Conservation (phyloP, 176 grass and related monocot species). For the Oryza brachyantha region DNA sequence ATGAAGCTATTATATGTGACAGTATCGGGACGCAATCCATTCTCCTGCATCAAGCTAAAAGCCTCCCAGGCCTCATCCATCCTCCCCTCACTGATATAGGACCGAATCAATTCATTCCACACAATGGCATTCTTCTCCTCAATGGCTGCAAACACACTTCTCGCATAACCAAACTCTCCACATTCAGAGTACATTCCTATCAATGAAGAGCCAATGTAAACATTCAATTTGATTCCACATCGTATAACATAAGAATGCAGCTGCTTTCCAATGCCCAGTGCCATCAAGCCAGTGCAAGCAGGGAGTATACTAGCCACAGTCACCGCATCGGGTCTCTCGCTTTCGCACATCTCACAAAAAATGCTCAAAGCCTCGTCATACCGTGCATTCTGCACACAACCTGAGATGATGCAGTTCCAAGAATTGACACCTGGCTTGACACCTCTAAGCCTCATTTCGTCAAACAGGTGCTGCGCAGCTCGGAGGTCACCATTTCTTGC, state of each 20-base stretch:
- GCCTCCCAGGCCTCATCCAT: slow-evolving; percentile 49
- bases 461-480: slow-evolving; percentile 47
- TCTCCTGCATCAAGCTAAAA: slow-evolving; percentile 51
- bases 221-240: slow-evolving; percentile 45
- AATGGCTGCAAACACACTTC: slow-evolving; percentile 40
- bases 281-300: slow-evolving; percentile 47
- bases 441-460: slow-evolving; percentile 46
- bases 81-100: slow-evolving; percentile 44
- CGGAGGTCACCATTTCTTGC: slow-evolving; percentile 48
- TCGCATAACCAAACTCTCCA: slow-evolving; percentile 44
- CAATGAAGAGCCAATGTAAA: slow-evolving; percentile 64
- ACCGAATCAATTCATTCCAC: slow-evolving; percentile 70
- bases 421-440: slow-evolving; percentile 50
- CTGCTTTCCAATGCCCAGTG: slow-evolving; percentile 50
- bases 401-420: slow-evolving; percentile 72
- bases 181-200: slow-evolving; percentile 61
- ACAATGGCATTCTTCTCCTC: slow-evolving; percentile 50
- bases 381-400: slow-evolving; percentile 54
- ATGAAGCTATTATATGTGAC: slow-evolving; percentile 59
- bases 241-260: slow-evolving; percentile 53
- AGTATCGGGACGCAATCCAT: slow-evolving; percentile 51
- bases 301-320: slow-evolving; percentile 67
- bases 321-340: slow-evolving; percentile 44
- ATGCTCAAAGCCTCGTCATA: slow-evolving; percentile 42
- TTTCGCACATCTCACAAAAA: slow-evolving; percentile 56